These are phyloP conservation scores for Euphrasia confusa DNA, from an alignment of 257 asterid genomes.

Conservation along the genomic window DNA sequence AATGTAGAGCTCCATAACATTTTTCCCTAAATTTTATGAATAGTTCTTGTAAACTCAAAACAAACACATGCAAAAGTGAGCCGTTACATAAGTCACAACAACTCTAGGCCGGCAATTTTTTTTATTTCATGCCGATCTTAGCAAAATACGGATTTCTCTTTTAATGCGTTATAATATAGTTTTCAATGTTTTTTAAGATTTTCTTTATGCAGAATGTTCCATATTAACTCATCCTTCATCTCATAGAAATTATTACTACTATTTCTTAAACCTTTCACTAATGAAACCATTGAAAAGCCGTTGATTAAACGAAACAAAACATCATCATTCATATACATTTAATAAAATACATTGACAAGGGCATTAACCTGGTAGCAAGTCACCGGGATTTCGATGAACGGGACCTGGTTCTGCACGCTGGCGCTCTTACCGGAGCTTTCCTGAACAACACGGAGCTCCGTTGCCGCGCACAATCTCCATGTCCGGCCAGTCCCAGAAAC, in stretches of 20 bases:
- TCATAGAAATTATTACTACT: background rate
- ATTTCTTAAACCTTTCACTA: background rate
- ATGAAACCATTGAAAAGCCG: background rate
- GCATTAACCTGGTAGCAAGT: conserved; percentile 81
- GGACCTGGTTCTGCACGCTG: conserved; percentile 32
- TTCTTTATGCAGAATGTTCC: background rate
- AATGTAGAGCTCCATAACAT: background rate
- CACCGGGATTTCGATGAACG: conserved; percentile 73
- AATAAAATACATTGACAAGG: background rate
- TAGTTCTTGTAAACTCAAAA: background rate
- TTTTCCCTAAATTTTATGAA: background rate
- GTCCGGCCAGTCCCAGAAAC: conserved; percentile 32
- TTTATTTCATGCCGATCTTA: background rate
- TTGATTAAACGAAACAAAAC: background rate
- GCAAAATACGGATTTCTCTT: background rate
- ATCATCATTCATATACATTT: background rate
- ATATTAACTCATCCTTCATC: too few species aligned
- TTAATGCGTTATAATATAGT: background rate
- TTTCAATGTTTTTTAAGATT: background rate
- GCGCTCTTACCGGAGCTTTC: conserved; percentile 24
- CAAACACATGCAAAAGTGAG: background rate
- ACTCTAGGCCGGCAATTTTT: background rate
- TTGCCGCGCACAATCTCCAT: conserved; percentile 41
- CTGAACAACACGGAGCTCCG: conserved; percentile 40
- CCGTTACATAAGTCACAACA: background rate